Conservation (phyloP, 208 protist genomes). For the Trichomonas tenax region DNA sequence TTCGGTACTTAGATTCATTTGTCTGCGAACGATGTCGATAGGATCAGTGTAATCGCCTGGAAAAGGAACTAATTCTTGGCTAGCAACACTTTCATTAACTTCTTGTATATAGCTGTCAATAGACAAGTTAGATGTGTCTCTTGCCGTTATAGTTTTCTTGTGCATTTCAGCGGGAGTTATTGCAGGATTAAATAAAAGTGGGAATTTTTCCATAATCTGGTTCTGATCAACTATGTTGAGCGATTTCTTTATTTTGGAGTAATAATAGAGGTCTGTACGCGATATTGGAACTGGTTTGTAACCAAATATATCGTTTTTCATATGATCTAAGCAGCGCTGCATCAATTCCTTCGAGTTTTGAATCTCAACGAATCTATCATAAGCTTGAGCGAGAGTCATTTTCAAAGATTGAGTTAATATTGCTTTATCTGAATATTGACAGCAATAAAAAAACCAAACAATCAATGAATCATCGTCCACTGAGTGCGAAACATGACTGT, state of each 20-base stretch:
- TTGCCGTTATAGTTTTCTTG: not conserved
- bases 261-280: not conserved
- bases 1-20: not conserved
- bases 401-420: not conserved
- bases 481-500: not conserved
- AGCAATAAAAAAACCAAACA: not conserved
- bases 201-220: not conserved
- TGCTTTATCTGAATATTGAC: not conserved
- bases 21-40: not conserved
- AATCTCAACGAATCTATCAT: not conserved
- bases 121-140: not conserved
- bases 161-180: not conserved
- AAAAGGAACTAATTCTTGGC: not conserved
- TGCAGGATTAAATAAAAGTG: not conserved
- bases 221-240: not conserved
- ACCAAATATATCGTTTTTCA: not conserved
- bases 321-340: not conserved
- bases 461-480: not conserved
- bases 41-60: not conserved
- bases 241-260: not conserved
- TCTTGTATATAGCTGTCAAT: not conserved
- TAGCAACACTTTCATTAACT: not conserved
- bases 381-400: not conserved
- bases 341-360: not conserved
- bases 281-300: not conserved